Evolutionary conservation across 306 rosid species (phyloP).

Genomic region (Leucaena leucocephala): DNA sequence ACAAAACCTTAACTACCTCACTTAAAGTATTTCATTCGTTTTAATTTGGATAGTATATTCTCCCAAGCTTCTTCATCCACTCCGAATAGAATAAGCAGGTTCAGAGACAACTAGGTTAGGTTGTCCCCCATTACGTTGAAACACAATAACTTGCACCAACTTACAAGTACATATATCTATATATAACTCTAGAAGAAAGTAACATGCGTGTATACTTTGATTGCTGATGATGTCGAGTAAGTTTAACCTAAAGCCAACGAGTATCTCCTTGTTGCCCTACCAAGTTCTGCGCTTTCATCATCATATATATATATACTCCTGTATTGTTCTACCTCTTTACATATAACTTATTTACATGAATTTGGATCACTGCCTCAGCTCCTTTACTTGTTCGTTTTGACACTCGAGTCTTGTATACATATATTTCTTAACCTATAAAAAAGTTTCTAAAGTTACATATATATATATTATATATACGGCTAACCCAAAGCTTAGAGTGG

Average conservation of each 20-base stretch:
- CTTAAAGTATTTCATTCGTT: slow-evolving; percentile 57
- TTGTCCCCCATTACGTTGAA: slow-evolving; percentile 20
- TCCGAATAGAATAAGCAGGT: slow-evolving; percentile 1
- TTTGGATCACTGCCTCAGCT: background rate
- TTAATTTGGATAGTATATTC: slow-evolving; percentile 42
- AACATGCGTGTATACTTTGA: background rate
- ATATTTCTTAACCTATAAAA: too few species aligned
- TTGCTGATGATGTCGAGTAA: background rate
- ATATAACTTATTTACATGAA: background rate
- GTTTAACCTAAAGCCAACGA: background rate
- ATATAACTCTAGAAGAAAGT: background rate
- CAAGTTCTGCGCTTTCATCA: background rate
- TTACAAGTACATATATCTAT: background rate
- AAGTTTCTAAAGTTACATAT: too few species aligned
- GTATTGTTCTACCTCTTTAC: background rate
- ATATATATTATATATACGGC: too few species aligned
- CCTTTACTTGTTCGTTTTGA: background rate
- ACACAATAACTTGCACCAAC: slow-evolving; percentile 18
- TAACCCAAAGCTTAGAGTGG: background rate
- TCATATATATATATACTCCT: background rate
- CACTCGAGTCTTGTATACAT: background rate
- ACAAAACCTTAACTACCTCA: slow-evolving; percentile 67
- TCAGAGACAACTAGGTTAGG: background rate
- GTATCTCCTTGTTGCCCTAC: background rate
- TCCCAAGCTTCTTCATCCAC: slow-evolving; percentile 64